Conservation (phyloP, 768 basidiomycete species). For the Mycena rebaudengoi region DNA sequence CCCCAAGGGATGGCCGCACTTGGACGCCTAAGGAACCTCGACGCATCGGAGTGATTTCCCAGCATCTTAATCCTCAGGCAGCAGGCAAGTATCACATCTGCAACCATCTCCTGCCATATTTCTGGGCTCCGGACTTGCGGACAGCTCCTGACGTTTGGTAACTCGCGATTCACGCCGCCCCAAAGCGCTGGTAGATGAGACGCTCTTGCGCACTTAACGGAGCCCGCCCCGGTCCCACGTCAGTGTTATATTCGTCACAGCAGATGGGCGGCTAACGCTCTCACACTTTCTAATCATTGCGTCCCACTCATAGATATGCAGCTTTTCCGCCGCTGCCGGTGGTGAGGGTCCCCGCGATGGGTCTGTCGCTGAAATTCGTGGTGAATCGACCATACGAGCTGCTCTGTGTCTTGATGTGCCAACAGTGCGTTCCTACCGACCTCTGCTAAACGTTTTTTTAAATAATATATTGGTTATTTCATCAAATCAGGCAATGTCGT, state of each 20-base stretch:
- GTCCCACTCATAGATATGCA: too few species aligned
- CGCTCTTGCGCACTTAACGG: conserved; percentile 10
- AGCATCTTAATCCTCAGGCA: too few species aligned
- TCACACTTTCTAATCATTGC: conserved; percentile 18
- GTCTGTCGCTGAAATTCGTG: neutral
- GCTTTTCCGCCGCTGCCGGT: conserved; percentile 9
- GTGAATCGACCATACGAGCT: neutral
- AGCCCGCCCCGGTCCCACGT: conserved; percentile 20
- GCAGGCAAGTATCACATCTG: too few species aligned
- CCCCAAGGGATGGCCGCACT: too few species aligned
- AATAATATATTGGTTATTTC: neutral
- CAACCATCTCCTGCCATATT: too few species aligned
- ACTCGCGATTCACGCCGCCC: neutral
- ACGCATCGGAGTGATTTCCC: too few species aligned
- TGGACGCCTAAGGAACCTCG: too few species aligned
- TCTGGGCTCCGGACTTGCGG: too few species aligned
- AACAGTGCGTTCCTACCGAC: too few species aligned
- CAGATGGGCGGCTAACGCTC: conserved; percentile 19
- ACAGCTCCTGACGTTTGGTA: neutral
- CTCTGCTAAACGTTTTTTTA: neutral
- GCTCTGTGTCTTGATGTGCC: too few species aligned
- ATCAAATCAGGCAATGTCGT: neutral
- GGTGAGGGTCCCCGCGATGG: conserved; percentile 8
- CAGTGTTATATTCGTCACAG: conserved; percentile 15
- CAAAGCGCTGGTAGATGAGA: neutral